These are phyloP conservation scores for Pseudocercospora musae DNA, from an alignment of 2,329 filamentous ascomycete species.

Conservation along the genomic window DNA sequence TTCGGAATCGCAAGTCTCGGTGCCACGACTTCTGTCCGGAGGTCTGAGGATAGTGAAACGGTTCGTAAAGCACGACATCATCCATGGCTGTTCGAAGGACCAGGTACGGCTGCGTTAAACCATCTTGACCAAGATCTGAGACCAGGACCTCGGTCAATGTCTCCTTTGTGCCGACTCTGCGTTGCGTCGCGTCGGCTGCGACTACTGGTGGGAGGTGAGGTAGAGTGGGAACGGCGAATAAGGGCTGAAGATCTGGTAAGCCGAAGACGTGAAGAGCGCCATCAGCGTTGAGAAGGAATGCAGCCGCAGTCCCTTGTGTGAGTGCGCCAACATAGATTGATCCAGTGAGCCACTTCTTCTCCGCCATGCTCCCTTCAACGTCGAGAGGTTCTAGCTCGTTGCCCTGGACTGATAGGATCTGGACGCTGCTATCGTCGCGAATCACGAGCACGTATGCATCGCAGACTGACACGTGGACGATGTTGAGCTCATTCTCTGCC, in stretches of 20 bases:
- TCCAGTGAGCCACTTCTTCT: conserved; percentile 75
- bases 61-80: conserved; percentile 84
- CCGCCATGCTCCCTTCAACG: conserved; percentile 62
- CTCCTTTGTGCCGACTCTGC: conserved; percentile 70
- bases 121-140: conserved; percentile 76
- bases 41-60: conserved; percentile 54
- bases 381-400: conserved; percentile 61
- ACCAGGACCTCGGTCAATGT: conserved; percentile 75
- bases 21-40: conserved; percentile 40
- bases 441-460: conserved; percentile 84
- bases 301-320: conserved; percentile 55
- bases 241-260: conserved; percentile 68
- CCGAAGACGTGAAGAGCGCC: conserved; percentile 72
- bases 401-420: conserved; percentile 68
- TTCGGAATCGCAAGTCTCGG: conserved; percentile 68
- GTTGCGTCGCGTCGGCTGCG: conserved; percentile 65
- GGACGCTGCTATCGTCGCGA: conserved; percentile 76
- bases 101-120: conserved; percentile 69
- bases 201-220: conserved; percentile 74
- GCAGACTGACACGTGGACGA: conserved; percentile 75
- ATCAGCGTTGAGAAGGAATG: conserved; percentile 74
- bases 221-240: conserved; percentile 74
- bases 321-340: conserved; percentile 72
- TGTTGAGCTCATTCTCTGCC: conserved; percentile 73
- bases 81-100: conserved; percentile 76